Evolutionary conservation across 1,284 basidiomycete genomes (phyloP).

Genomic region (Meira nashicola): DNA sequence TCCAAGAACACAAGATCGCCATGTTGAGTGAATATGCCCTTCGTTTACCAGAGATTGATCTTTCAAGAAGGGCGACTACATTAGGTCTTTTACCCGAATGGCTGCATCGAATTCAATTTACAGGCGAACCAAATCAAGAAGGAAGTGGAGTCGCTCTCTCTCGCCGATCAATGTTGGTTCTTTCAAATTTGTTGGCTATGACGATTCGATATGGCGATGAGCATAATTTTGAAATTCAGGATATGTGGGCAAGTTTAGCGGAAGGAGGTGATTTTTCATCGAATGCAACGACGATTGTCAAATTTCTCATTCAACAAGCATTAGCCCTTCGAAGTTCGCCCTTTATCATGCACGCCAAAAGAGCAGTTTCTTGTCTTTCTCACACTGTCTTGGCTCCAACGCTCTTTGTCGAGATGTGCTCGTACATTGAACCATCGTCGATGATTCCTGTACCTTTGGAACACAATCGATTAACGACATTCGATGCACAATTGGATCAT

Average conservation of each 20-base stretch:
- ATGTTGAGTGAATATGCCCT: constrained; percentile 71
- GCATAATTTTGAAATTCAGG: constrained; percentile 76
- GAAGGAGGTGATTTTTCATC: constrained; percentile 49
- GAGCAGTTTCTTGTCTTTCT: constrained; percentile 77
- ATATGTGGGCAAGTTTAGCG: constrained; percentile 74
- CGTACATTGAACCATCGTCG: constrained; percentile 73
- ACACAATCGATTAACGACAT: constrained; percentile 54
- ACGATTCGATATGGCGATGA: constrained; percentile 73
- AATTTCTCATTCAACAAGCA: constrained; percentile 81
- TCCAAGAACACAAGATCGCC: constrained; percentile 65
- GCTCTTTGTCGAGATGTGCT: constrained; percentile 77
- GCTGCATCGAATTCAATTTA: constrained; percentile 32
- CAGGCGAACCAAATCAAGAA: constrained; percentile 47
- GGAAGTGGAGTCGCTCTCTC: not conserved
- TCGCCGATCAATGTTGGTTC: constrained; percentile 46
- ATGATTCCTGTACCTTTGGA: constrained; percentile 69
- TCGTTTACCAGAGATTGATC: constrained; percentile 64
- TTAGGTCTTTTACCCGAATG: constrained; percentile 41
- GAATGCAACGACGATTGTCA: constrained; percentile 75
- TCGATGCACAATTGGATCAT: constrained; percentile 19
- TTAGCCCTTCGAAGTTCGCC: constrained; percentile 73
- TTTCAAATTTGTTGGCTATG: constrained; percentile 79
- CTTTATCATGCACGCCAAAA: constrained; percentile 74
- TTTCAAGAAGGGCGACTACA: constrained; percentile 27
- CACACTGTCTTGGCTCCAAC: constrained; percentile 69